Base-by-base conservation (phyloP, 345 rosid species). In the Trapa incisa region DNA sequence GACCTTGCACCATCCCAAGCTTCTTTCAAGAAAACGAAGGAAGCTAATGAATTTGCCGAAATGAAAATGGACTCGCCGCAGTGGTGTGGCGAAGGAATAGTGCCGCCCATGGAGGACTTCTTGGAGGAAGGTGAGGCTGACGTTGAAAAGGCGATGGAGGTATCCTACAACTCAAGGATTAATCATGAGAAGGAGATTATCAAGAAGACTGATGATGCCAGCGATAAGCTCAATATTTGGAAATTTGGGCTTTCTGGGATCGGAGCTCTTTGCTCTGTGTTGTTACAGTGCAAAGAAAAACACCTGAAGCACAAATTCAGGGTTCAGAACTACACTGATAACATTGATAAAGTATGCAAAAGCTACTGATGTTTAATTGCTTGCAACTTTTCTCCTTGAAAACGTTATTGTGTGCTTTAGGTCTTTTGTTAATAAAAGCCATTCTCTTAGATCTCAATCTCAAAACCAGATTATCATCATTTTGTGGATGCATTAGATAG, bases 31-130 rank as follows among this genome's bases (percentile, higher is more conserved):
- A 87, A 82, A 77, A 77, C 74, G 76, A 76, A 71, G 79, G 84
- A 79, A 84, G 88, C 85, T 78, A 80, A 88, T 78, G 80, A 93
- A 93, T 93, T 86, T 71, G 92, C 75, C 94, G 98, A 93, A 96
- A 87, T 85, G 92, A 92, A 80, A 84, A 17, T 88, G 86, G 91
- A 82, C 78, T 75, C 86, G 36, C 87, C 91, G 80, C 80, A 86
- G 63, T 69, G 74, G 61, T 53, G 68, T 3, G 80, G 69, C 47
- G 75, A 16, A 52, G 60, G 63, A 33, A 38, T 69, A 10, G 47
- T 71, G 38, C 79, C 81, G 61, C 81, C 78, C 53, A 67, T 82
- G 63, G 91, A 85, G 57, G 71, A 56, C 36, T 52, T 54, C 52
- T 83, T 81, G 54, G 84, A 76, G 56, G 85, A 74, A 7, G 67